Conservation (phyloP, 305 asterid species). For the Solanum hybrid region DNA sequence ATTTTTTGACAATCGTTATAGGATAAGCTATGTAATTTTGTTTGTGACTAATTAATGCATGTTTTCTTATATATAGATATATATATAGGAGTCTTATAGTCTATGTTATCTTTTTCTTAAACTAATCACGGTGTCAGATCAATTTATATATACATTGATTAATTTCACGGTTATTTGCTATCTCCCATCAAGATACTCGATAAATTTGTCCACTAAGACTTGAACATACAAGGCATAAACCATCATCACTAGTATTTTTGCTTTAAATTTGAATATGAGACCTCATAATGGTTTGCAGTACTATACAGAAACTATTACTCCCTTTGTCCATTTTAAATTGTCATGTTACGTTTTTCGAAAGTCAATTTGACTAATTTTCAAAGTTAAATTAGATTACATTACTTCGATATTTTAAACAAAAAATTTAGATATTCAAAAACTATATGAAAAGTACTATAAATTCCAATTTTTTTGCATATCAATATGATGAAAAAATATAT, state of each 20-base stretch:
- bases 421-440: too few species aligned
- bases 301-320: too few species aligned
- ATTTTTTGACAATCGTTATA: neutral
- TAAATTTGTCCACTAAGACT: neutral
- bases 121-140: neutral
- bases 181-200: neutral
- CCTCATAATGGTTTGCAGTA: neutral
- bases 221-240: neutral
- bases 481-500: too few species aligned
- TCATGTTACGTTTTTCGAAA: too few species aligned
- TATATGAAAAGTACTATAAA: too few species aligned
- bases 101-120: neutral
- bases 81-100: neutral
- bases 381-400: too few species aligned
- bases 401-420: too few species aligned
- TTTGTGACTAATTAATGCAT: neutral
- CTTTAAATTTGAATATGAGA: neutral
- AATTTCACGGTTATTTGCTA: too few species aligned
- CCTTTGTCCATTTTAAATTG: too few species aligned
- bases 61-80: too few species aligned
- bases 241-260: neutral
- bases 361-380: too few species aligned
- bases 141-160: neutral
- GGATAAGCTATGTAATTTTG: neutral
- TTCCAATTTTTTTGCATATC: too few species aligned